Base-by-base conservation (phyloP, 768 basidiomycete species). In the Amanita pseudoporphyria region DNA sequence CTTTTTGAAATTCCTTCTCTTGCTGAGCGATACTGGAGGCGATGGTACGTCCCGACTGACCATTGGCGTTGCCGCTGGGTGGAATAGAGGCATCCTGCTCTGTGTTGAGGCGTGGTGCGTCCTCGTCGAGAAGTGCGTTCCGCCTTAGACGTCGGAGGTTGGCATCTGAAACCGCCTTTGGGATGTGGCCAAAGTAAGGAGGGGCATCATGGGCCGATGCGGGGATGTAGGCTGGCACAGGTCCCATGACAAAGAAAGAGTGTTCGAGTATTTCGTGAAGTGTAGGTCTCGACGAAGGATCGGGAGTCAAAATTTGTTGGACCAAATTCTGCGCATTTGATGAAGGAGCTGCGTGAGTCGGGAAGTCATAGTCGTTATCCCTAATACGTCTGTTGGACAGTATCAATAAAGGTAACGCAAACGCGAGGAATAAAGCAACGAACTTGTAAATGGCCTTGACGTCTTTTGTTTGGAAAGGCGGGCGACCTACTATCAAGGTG, bases 391-490 rank as follows among this genome's bases (percentile, higher is more conserved):
- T 92, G 53, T 18, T 53, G 51, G 28, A 45, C 19, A 22, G 9
- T 28, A 54, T 50, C 18, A 48, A 37, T 31, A 2, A 12, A 48
- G 42, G 30, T 2, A 31, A 22, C 22, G 43, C 1, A 32, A 12
- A 32, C 1, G 3, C 42, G 50, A n/a, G 39, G 24, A 13, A 40
- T 22, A 13, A n/a, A n/a, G 53, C 9, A 10, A 49, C 81, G 65
- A 60, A 87, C 86, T 91, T 84, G 69, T 97, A 96, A 53, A 98
- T 97, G 9, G 81, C 82, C 66, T 97, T 96, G 59, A 98, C 92
- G 46, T 98, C 93, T 62, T 96, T 93, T 13, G 93, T 97, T 65
- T 99, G 96, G 72, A 99, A 99, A 1, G 95, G 95, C 1, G 95
- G 95, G n/a, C 87, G 82, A 10, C 96, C 96, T 28, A 97, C 75